Base-by-base conservation (phyloP, 371 early-diverging fungal genomes). In the Haplosporangium sp. region DNA sequence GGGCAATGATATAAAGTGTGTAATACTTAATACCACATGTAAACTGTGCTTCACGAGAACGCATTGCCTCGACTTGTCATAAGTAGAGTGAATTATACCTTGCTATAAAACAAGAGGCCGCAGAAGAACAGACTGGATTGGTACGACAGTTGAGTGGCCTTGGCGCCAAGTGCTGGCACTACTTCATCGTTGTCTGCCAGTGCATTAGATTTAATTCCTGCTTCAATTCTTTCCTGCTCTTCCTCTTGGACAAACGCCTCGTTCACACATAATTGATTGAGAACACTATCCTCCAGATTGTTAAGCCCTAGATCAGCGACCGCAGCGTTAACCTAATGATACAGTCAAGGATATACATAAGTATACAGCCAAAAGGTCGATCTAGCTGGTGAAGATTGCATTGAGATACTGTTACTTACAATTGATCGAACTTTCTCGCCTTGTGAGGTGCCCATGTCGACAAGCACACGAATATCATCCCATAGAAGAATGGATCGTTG, bases 401-500 rank as follows among this genome's bases (percentile, higher is more conserved):
- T 50, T 0, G 23, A 41, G n/a, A 23, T 6, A 3, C 18, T n/a
- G 18, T 36, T 36, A 52, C 20, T 45, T 75, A 76, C 76, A 59
- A 66, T 36, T 14, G 43, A 7, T 18, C 18, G 47, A 10, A 59
- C 2, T 7, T 51, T 40, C 2, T 40, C 16, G 1, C 11, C 55
- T 0, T 47, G 43, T 2, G 72, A 66, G 6, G 1, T 38, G 6
- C 23, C 45, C 5, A 61, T 55, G 20, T 58, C 47, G 23, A 76
- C 47, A n/a, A 76, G n/a, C 16, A 59, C 36, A 4, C 53, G 67
- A 41, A 76, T 41, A 7, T 76, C 77, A 16, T 67, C 77, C 77
- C 77, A 76, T 38, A 76, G 5, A 1, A 55, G 37, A 16, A 76
- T 59, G 6, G 71, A 67, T n/a, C 67, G 58, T 48, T 76, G 77